phyloP scores from a whole-genome alignment of 441 rosid genomes.

The Brassica balearica region DNA sequence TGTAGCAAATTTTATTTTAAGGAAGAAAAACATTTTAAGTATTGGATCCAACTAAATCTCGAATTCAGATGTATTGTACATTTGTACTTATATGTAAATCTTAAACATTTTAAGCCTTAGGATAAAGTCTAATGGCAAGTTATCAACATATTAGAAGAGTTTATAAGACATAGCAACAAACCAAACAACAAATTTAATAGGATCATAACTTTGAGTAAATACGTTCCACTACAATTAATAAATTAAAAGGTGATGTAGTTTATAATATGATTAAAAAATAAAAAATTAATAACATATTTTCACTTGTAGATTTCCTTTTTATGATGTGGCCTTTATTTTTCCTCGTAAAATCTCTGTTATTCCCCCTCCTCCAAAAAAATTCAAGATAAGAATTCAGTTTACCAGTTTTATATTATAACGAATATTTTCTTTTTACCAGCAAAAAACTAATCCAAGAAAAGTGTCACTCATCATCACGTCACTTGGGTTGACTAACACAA shows the following conservation, averaged over 20 bases:
- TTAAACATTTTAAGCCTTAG: neutral
- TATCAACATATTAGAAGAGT: constrained; percentile 1
- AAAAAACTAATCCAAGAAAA: constrained; percentile 34
- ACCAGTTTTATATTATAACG: constrained; percentile 16
- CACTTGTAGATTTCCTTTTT: neutral
- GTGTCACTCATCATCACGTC: constrained; percentile 34
- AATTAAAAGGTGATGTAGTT: neutral
- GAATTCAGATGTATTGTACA: neutral
- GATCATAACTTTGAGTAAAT: constrained; percentile 1
- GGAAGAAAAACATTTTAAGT: constrained; percentile 8
- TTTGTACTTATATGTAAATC: neutral
- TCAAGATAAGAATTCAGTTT: constrained; percentile 34
- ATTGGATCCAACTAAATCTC: neutral
- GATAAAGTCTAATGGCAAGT: neutral
- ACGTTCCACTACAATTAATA: neutral
- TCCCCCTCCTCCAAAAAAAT: constrained; percentile 8
- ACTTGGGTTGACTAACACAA: constrained; percentile 42
- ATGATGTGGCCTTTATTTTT: constrained; percentile 13
- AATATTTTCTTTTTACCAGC: constrained; percentile 34
- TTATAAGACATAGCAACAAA: neutral
- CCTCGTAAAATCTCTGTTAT: constrained; percentile 8
- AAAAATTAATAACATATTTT: neutral
- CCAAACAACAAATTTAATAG: neutral
- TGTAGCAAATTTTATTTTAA: neutral
- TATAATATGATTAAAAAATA: neutral